Evolutionary conservation across 148 eudicot species (phyloP).

Genomic region (Dianthus caryophyllus): DNA sequence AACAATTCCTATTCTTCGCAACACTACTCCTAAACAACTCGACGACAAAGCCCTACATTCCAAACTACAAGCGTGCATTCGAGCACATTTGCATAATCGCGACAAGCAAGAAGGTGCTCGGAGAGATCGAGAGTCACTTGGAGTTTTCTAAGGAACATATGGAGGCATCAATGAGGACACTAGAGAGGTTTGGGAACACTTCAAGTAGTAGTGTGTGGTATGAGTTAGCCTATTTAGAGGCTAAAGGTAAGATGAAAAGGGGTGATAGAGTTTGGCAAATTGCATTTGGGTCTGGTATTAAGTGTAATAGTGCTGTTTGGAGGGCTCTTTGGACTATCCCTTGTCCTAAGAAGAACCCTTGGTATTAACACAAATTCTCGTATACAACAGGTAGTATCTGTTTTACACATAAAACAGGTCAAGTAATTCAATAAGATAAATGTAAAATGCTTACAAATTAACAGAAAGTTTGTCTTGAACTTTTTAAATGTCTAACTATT

Average conservation of each 20-base stretch:
- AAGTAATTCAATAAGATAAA: too few relatives aligned
- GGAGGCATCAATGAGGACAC: conserved; percentile 69
- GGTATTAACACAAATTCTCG: too few relatives aligned
- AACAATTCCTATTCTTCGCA: conserved; percentile 53
- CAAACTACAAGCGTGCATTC: conserved; percentile 64
- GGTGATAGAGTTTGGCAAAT: conserved; percentile 71
- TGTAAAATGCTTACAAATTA: too few relatives aligned
- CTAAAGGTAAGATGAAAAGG: conserved; percentile 33
- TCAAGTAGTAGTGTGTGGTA: conserved; percentile 91
- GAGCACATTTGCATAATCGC: conserved; percentile 72
- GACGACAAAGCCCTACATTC: conserved; percentile 46
- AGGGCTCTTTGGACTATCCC: conserved; percentile 40
- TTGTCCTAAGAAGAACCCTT: conserved; percentile 41
- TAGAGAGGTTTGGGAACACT: conserved; percentile 75
- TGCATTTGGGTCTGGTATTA: conserved; percentile 69
- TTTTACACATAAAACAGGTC: too few relatives aligned
- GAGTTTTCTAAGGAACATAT: conserved; percentile 59
- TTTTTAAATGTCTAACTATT: too few relatives aligned
- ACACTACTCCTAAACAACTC: conserved; percentile 33
- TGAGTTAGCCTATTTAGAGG: conserved; percentile 68
- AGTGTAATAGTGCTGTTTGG: conserved; percentile 82
- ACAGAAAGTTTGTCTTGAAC: too few relatives aligned
- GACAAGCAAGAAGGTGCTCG: conserved; percentile 57
- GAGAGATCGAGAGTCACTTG: conserved; percentile 56
- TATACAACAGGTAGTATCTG: too few relatives aligned